A percentile compares a stretch with the other conserved stretches of the same genome.
phyloP scores from a whole-genome alignment of 139 green algal species.

The Coccomyxa sp. region DNA sequence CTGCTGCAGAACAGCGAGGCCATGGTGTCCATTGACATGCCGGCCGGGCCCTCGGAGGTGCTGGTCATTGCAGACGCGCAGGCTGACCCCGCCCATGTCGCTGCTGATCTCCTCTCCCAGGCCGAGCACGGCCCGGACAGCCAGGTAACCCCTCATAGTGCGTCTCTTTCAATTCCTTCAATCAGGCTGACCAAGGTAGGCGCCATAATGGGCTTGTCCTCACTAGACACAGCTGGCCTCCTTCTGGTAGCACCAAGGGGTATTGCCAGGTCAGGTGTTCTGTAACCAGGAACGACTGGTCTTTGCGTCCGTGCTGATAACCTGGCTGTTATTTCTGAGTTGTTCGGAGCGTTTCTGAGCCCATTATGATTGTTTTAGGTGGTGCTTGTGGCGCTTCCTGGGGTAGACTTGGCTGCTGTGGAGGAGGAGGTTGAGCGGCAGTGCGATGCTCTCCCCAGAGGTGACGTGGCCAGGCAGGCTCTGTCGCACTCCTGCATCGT shows the following conservation, averaged over 20 bases:
- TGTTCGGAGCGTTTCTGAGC: no score
- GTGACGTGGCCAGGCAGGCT: slow-evolving; percentile 79
- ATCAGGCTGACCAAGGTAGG: no score
- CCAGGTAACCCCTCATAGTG: slow-evolving; percentile 41
- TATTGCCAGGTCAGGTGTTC: no score
- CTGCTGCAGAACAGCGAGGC: slow-evolving; percentile 88
- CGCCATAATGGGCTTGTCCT: no score
- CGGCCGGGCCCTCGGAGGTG: slow-evolving; percentile 83
- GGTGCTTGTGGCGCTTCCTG: slow-evolving; percentile 88
- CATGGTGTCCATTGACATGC: slow-evolving; percentile 98
- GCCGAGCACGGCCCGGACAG: slow-evolving; percentile 94
- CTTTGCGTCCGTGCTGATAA: no score
- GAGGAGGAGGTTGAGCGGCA: slow-evolving; percentile 75
- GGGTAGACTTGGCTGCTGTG: slow-evolving; percentile 77
- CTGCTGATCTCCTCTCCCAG: slow-evolving; percentile 93
- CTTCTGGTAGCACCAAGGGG: no score
- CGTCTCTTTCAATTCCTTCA: neutral
- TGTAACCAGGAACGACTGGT: no score
- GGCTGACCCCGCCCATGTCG: slow-evolving; percentile 75
- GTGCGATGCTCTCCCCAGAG: slow-evolving; percentile 76
- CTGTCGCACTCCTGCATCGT: slow-evolving; percentile 84
- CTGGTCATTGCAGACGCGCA: slow-evolving; percentile 90
- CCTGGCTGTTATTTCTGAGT: no score
- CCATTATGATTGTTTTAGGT: slow-evolving; percentile 48
- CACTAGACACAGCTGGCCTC: no score